A percentile compares a stretch with the other conserved stretches of the same genome.
These are phyloP conservation scores for Aphanomyces euteiches DNA, from an alignment of 352 stramenopile species.

Conservation along the genomic window DNA sequence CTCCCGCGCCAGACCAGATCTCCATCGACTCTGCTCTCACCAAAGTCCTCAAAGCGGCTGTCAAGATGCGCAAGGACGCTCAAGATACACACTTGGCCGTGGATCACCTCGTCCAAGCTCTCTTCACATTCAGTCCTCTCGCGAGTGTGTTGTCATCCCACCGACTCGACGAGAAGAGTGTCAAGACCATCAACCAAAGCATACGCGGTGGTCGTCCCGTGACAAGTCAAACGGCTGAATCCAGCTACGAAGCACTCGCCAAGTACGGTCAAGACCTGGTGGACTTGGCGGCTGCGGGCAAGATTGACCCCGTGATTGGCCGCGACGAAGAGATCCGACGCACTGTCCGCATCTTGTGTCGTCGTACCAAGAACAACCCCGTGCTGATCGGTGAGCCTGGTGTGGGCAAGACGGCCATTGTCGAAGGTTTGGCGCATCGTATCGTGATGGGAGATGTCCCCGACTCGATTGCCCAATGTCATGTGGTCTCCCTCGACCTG, in stretches of 20 bases:
- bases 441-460: conserved; percentile 97
- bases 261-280: conserved; percentile 97
- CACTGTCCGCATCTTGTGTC: conserved; percentile 93
- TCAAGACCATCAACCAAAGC: conserved; percentile 61
- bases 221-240: conserved; percentile 80
- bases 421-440: conserved; percentile 93
- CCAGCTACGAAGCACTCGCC: conserved; percentile 89
- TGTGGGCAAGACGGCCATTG: conserved; percentile 96
- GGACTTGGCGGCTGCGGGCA: conserved; percentile 87
- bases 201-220: conserved; percentile 62
- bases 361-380: conserved; percentile 98
- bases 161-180: conserved; percentile 54
- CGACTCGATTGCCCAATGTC: conserved; percentile 83
- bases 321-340: conserved; percentile 96
- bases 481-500: conserved; percentile 94
- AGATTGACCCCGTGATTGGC: conserved; percentile 98
- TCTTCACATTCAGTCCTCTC: conserved; percentile 62
- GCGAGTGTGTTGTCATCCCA: conserved; percentile 60
- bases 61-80: conserved; percentile 74
- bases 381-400: conserved; percentile 95
- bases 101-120: conserved; percentile 67
- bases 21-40: conserved; percentile 56
- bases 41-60: conserved; percentile 78
- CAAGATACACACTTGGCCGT: conserved; percentile 75
- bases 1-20: conserved; percentile 60